Conservation (phyloP, 2,329 filamentous ascomycete species). For the Diplodia intermedia region DNA sequence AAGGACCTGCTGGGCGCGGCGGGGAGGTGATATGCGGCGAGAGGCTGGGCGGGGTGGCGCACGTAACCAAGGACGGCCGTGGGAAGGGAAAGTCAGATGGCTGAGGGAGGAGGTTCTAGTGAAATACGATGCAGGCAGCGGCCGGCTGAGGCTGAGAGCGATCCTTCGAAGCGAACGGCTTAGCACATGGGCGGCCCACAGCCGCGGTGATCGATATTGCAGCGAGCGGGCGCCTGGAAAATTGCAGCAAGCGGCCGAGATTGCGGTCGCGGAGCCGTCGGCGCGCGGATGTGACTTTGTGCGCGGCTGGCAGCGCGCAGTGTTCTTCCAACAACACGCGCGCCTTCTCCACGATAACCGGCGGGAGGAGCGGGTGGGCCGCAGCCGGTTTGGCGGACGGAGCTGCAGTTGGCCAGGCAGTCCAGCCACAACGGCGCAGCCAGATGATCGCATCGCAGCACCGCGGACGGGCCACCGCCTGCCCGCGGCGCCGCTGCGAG, state of each 20-base stretch:
- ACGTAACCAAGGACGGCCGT: conserved; percentile 11
- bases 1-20: neutral
- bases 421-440: conserved; percentile 28
- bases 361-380: conserved; percentile 20
- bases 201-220: neutral
- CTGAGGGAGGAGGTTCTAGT: conserved; percentile 11
- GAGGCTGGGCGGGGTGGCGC: neutral
- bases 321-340: no score
- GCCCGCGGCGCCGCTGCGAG: neutral
- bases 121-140: conserved; percentile 31
- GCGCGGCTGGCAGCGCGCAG: neutral
- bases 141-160: conserved; percentile 29
- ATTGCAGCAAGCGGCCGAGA: neutral
- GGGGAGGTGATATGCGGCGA: neutral
- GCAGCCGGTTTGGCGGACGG: neutral
- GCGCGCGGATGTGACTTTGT: neutral
- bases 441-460: neutral
- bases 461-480: conserved; percentile 5
- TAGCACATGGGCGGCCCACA: conserved; percentile 24
- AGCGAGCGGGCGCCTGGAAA: neutral
- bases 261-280: neutral
- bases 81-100: conserved; percentile 15
- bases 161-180: conserved; percentile 27
- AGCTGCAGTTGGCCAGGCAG: conserved; percentile 25
- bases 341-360: conserved; percentile 11